Base-by-base conservation (phyloP, 306 rosid species). In the Pterocarpus santalinus region DNA sequence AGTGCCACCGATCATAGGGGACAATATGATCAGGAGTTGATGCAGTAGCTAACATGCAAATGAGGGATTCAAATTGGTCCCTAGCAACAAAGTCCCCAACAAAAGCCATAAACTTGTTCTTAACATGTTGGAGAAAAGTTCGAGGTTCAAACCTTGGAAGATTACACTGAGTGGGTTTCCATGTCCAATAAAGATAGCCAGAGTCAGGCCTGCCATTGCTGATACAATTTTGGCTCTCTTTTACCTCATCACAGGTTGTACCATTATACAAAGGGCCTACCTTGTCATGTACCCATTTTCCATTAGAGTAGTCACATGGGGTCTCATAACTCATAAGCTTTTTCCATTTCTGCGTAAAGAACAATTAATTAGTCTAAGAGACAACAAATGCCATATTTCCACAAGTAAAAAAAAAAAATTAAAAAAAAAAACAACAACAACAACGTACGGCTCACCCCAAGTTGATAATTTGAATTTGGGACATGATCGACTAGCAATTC, bases 21-120 rank as follows among this genome's bases (percentile, higher is more conserved):
- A 85, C 79, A 12, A 78, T 68, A 47, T 33, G 71, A 72, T 82
- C 60, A 0, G 92, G 95, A 1, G 75, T 35, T 15, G 94, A 91
- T 15, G 65, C 75, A 34, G 94, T 82, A 57, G 93, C 36, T 11
- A 94, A 11, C 90, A 91, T 70, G 68, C 98, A 94, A 32, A 94
- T 92, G 34, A 94, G 94, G 2, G 98, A 94, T 70, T 90, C 97
- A 9, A 91, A 34, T 81, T 94, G 98, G 88, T 94, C 91, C 74
- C 91, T 90, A 8, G 98, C 93, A 84, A 94, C 52, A 80, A 95
- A 91, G 70, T 94, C 98, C 0, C 97, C 97, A 3, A 94, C 87
- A 86, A 94, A 89, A 12, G 95, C 92, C 56, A 90, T 15, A 62
- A 89, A 90, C 56, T 85, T 91, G 94, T 89, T 84, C 2, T 35